Evolutionary conservation across 768 basidiomycete genomes (phyloP).

Genomic region (Naganishia onofrii): DNA sequence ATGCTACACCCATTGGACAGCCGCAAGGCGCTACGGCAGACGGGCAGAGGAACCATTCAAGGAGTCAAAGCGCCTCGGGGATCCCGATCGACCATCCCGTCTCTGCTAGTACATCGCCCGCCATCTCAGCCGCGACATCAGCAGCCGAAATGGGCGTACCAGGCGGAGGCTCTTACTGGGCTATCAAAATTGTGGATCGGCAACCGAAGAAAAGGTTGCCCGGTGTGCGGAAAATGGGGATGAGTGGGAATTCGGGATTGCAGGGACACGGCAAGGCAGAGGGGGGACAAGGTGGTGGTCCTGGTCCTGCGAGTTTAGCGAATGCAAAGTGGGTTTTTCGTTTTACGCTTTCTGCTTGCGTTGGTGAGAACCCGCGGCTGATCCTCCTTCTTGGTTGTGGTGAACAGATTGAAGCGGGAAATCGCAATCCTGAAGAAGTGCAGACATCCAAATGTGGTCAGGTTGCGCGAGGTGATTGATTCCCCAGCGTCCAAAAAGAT

Average conservation of each 20-base stretch:
- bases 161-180: constrained; percentile 44
- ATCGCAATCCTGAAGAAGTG: constrained; percentile 99
- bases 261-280: not conserved
- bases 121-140: constrained; percentile 10
- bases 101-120: not conserved
- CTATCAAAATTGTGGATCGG: constrained; percentile 55
- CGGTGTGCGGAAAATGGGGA: constrained; percentile 64
- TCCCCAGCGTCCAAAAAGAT: constrained; percentile 82
- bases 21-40: not conserved
- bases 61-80: not conserved
- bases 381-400: not conserved
- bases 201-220: constrained; percentile 68
- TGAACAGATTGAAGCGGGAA: constrained; percentile 74
- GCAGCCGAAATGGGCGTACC: constrained; percentile 26
- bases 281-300: constrained; percentile 37
- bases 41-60: not conserved
- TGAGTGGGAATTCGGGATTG: constrained; percentile 25
- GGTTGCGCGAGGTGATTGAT: constrained; percentile 90
- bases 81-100: not conserved
- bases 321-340: constrained; percentile 47
- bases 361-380: not conserved
- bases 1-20: constrained; percentile 51
- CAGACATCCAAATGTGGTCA: constrained; percentile 81
- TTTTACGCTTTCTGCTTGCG: not conserved
- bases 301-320: constrained; percentile 24